Base-by-base conservation (phyloP, 768 basidiomycete species). In the Suillus tomentosus region DNA sequence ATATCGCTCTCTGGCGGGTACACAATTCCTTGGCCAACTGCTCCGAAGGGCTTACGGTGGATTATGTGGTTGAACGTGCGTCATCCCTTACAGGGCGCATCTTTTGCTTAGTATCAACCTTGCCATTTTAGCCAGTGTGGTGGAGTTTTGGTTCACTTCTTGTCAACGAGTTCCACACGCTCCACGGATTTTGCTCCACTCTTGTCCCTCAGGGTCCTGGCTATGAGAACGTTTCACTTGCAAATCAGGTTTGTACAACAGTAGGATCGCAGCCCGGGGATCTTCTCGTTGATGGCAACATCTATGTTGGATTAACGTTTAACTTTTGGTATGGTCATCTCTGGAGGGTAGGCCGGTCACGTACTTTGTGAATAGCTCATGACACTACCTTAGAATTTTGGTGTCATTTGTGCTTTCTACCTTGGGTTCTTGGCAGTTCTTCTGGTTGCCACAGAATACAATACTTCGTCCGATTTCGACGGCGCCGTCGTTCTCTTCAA, bases 131-230 rank as follows among this genome's bases (percentile, higher is more conserved):
- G 50, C 50, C 50, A 15, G 15, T 51, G 50, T 51, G 50, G 56
- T 58, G n/a, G 56, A n/a, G 56, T 0, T 95, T 95, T 72, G 90
- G 93, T 65, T 80, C 83, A 1, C 74, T 94, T 50, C 80, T 96
- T 71, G 80, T 85, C n/a, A 96, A 94, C 76, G 93, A 96, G 74
- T 94, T 95, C 76, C 85, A 84, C 67, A 87, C 84, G 0, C 77
- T 90, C 6, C 73, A 89, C 31, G 91, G 88, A 51, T 69, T 76
- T 15, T 89, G 89, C 70, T 78, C 88, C 27, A 73, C 79, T 47
- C 77, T 91, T 22, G 85, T 88, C 0, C 87, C 90, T 5, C 80
- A 78, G 2, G 89, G 90, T 0, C 77, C 87, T 0, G 85, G 85
- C 0, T 92, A 92, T 65, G 84, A 84, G 66, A 78, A 78, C 22